Conservation (phyloP, 495 filamentous ascomycete genomes). For the Penicillium subrubescens region DNA sequence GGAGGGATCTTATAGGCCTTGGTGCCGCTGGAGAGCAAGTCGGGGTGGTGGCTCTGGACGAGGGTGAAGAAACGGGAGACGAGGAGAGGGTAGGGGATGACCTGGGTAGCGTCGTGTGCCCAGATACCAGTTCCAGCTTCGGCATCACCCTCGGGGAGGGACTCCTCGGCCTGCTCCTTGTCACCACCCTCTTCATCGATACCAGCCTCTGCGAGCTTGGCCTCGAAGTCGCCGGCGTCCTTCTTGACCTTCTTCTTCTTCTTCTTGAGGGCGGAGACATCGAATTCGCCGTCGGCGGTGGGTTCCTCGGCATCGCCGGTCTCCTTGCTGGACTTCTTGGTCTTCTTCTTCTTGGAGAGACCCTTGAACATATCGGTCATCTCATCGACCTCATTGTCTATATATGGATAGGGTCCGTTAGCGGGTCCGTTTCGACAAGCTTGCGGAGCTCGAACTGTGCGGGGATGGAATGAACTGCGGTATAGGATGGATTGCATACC, state of each 20-base stretch:
- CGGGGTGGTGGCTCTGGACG: conserved; percentile 89
- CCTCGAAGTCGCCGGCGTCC: conserved; percentile 78
- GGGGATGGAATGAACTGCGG: background rate
- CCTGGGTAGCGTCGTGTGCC: conserved; percentile 72
- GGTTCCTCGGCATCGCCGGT: conserved; percentile 60
- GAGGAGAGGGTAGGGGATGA: conserved; percentile 82
- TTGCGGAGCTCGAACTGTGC: conserved; percentile 7
- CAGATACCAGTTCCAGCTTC: conserved; percentile 93
- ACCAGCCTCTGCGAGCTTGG: conserved; percentile 75
- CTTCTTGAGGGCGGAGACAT: conserved; percentile 81
- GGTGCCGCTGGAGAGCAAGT: conserved; percentile 81
- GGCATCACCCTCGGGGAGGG: conserved; percentile 69
- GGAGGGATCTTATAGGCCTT: conserved; percentile 98
- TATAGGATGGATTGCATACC: conserved; percentile 19
- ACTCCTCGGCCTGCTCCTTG: conserved; percentile 52
- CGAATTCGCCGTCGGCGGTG: conserved; percentile 67
- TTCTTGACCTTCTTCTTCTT: conserved; percentile 91
- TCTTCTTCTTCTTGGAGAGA: conserved; percentile 86
- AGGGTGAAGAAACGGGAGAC: conserved; percentile 90
- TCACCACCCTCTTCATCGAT: conserved; percentile 52
- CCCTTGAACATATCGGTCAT: conserved; percentile 76
- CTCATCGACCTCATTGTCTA: conserved; percentile 69
- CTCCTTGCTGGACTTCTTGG: conserved; percentile 61
- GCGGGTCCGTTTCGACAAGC: conserved; percentile 7
- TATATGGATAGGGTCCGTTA: conserved; percentile 20